phyloP scores from a whole-genome alignment of 176 grass and related monocot species.

The Eragrostis nindensis region DNA sequence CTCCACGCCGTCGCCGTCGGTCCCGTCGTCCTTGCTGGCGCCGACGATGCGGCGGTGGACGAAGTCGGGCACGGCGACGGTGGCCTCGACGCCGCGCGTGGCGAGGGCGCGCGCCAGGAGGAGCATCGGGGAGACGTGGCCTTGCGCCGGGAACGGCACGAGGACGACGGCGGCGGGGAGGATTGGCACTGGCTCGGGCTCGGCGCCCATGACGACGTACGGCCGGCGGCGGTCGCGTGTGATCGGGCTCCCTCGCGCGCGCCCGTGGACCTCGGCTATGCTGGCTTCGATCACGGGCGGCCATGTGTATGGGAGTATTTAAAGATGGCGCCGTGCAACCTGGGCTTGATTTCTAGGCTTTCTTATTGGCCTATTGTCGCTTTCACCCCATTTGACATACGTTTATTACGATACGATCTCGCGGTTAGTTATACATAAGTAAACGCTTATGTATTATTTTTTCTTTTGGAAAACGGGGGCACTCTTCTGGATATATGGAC shows the following conservation, averaged over 20 bases:
- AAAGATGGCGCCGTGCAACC: conserved; percentile 17
- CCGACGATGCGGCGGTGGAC: no score
- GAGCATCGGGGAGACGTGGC: conserved; percentile 53
- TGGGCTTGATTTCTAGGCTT: not conserved
- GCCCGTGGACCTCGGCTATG: not conserved
- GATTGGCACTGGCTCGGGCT: not conserved
- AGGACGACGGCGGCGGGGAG: not conserved
- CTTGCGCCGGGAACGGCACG: conserved; percentile 12
- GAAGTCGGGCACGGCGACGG: conserved; percentile 5
- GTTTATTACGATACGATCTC: no score
- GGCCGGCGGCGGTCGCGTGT: not conserved
- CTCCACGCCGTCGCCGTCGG: no score
- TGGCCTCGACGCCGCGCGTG: conserved; percentile 23
- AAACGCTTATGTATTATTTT: no score
- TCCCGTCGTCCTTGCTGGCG: not conserved
- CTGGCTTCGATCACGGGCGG: not conserved
- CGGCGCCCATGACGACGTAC: not conserved
- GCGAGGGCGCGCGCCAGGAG: conserved; percentile 17
- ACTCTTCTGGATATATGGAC: no score
- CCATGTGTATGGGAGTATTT: not conserved
- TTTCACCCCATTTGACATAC: conserved; percentile 25
- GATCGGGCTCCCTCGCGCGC: not conserved
- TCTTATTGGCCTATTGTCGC: not conserved
- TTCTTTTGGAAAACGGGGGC: no score
- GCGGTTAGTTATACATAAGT: no score